These are phyloP conservation scores for Solanum hybrid DNA, from an alignment of 305 asterid genomes.

Conservation along the genomic window DNA sequence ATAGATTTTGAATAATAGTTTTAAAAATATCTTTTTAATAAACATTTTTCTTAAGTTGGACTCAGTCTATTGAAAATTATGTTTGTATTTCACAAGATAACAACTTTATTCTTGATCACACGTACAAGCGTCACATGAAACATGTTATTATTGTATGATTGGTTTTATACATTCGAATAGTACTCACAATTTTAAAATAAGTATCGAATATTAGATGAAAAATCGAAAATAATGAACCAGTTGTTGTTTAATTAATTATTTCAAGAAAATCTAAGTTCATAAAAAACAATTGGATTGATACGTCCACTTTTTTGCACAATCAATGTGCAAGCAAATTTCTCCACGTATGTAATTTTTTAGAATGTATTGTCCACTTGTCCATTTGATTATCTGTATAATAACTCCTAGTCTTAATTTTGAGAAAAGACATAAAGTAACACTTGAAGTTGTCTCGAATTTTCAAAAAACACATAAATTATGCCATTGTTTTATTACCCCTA, in stretches of 20 bases:
- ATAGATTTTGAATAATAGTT: too few species aligned
- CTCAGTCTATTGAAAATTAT: neutral
- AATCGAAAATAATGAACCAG: fast-evolving
- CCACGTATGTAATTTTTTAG: neutral
- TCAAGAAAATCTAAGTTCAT: neutral
- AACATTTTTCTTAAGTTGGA: too few species aligned
- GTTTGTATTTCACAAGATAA: neutral
- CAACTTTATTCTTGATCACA: neutral
- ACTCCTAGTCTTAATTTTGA: neutral
- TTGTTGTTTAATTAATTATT: neutral
- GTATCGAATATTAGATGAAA: neutral
- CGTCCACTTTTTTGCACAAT: neutral
- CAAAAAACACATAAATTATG: too few species aligned
- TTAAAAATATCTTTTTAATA: too few species aligned
- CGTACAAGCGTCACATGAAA: neutral
- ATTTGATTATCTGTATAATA: neutral
- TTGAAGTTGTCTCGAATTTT: too few species aligned
- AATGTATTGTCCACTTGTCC: neutral
- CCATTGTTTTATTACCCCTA: too few species aligned
- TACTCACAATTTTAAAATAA: neutral
- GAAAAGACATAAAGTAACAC: too few species aligned
- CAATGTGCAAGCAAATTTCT: neutral
- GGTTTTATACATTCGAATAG: fast-evolving
- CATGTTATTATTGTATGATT: neutral
- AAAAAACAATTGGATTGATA: neutral